Evolutionary conservation across 495 filamentous ascomycete genomes (phyloP).

Genomic region (Astrothelium macrocarpum): DNA sequence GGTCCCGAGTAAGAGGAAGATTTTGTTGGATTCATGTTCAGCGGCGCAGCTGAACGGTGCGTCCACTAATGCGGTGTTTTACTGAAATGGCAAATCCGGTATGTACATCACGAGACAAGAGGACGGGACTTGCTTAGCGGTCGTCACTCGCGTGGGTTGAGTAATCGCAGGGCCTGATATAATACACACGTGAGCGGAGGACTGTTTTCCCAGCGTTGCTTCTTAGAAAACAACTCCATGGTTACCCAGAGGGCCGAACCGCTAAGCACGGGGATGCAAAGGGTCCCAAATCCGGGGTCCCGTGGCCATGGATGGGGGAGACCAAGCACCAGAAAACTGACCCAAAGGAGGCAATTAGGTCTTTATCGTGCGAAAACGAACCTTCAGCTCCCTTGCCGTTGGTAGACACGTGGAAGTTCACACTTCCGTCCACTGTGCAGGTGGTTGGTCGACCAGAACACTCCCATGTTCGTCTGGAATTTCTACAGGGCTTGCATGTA

Average conservation of each 20-base stretch:
- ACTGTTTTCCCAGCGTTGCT: neutral
- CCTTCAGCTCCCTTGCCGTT: neutral
- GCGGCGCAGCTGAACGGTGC: neutral
- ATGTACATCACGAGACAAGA: constrained; percentile 1
- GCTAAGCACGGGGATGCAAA: constrained; percentile 6
- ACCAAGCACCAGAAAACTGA: neutral
- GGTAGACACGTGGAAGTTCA: neutral
- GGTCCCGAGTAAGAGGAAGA: neutral
- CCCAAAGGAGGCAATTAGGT: constrained; percentile 1
- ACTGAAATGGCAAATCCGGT: neutral
- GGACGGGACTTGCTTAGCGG: neutral
- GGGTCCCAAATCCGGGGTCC: constrained; percentile 2
- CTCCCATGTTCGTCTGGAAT: neutral
- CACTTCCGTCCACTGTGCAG: neutral
- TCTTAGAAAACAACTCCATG: neutral
- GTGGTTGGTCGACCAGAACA: neutral
- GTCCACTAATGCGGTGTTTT: neutral
- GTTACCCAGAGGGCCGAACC: neutral
- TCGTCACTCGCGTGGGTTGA: neutral
- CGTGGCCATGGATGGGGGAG: neutral
- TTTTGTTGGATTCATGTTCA: neutral
- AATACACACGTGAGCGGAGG: neutral
- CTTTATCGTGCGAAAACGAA: neutral
- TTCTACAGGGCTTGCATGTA: neutral
- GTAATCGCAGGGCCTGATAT: neutral